Percentiles rank a stretch among this genome's conserved stretches.
These are phyloP conservation scores for Lophiotrema nucula DNA, from an alignment of 495 filamentous ascomycete genomes.

Conservation along the genomic window DNA sequence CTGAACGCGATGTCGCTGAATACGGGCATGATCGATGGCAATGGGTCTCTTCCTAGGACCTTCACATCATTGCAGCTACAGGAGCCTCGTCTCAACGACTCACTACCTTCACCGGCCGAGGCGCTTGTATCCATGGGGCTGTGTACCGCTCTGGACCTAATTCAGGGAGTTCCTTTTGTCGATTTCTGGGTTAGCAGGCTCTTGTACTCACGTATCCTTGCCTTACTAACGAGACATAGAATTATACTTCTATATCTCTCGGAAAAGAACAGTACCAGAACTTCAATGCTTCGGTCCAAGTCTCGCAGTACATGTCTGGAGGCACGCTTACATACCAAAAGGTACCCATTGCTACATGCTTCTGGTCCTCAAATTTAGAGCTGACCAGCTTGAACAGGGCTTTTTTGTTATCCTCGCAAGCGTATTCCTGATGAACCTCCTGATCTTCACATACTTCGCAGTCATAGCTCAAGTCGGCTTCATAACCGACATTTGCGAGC, in stretches of 20 bases:
- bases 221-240: not conserved
- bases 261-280: not conserved
- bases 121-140: not conserved
- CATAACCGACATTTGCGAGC: not conserved
- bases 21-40: not conserved
- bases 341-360: no score
- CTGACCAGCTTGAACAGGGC: not conserved
- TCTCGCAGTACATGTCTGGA: constrained; percentile 2
- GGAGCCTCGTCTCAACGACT: not conserved
- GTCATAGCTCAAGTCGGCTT: not conserved
- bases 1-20: not conserved
- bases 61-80: not conserved
- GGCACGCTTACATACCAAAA: not conserved
- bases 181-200: not conserved
- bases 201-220: not conserved
- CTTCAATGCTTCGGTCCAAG: not conserved
- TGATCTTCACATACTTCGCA: not conserved
- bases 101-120: not conserved
- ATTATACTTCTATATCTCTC: not conserved
- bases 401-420: not conserved
- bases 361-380: no score
- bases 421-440: not conserved
- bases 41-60: not conserved
- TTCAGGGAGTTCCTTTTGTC: not conserved
- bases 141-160: not conserved